Percentiles rank a stretch among this genome's conserved stretches.
phyloP scores from a whole-genome alignment of 2,329 filamentous ascomycete genomes.

The Fusarium domesticum region DNA sequence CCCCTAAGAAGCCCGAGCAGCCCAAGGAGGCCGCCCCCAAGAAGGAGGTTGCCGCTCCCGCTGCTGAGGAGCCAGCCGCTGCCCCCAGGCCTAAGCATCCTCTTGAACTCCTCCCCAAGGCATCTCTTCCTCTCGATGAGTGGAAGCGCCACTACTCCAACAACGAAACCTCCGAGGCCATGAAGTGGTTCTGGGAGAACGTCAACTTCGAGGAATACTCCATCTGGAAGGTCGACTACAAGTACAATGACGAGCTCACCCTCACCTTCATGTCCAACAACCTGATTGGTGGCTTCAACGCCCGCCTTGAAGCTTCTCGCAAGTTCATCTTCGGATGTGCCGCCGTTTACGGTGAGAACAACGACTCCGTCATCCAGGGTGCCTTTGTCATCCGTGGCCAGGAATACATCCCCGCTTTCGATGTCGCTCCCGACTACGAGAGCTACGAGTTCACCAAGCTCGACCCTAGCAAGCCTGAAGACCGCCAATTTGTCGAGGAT shows the following conservation, averaged over 20 bases:
- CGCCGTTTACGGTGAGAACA: conserved; percentile 85
- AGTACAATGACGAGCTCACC: conserved; percentile 98
- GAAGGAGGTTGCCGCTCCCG: conserved; percentile 40
- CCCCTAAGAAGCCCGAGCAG: conserved; percentile 76
- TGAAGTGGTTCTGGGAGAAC: conserved; percentile 99
- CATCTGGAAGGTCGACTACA: conserved; percentile 91
- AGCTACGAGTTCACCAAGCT: conserved; percentile 97
- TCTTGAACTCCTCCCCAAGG: conserved; percentile 75
- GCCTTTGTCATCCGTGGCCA: conserved; percentile 94
- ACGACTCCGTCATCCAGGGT: conserved; percentile 87
- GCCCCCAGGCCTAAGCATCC: conserved; percentile 96
- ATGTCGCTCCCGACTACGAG: conserved; percentile 96
- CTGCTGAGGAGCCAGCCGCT: conserved; percentile 44
- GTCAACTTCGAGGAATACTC: conserved; percentile 93
- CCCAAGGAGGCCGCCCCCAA: conserved; percentile 69
- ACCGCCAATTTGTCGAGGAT: conserved; percentile 80
- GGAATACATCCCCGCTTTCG: conserved; percentile 80
- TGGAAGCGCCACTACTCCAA: conserved; percentile 99
- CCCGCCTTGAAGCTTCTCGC: conserved; percentile 92
- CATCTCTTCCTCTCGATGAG: conserved; percentile 85
- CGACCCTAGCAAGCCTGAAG: conserved; percentile 79
- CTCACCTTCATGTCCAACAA: conserved; percentile 99
- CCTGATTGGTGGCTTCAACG: conserved; percentile 96
- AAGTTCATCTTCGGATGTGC: conserved; percentile 95
- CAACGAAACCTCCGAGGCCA: conserved; percentile 76